Evolutionary conservation across 2,329 filamentous ascomycete genomes (phyloP), one percentile per base, ranked within the genome.

Genomic region (Beauveria brongniartii): DNA sequence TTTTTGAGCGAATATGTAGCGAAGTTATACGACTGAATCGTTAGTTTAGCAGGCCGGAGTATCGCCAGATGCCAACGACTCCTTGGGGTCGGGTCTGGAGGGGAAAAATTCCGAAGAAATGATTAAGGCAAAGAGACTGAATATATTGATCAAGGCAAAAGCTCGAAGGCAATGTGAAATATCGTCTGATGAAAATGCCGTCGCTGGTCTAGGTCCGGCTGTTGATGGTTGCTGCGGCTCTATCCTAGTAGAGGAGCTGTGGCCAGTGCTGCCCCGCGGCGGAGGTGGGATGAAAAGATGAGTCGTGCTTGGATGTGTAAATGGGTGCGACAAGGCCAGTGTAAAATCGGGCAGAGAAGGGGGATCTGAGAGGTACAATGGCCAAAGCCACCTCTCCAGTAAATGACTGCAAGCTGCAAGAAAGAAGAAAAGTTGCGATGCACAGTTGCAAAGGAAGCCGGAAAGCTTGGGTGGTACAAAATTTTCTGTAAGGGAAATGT

Each of bases 401-500:
- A 26, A 57, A 22, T 4, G 14, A 18, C 18, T 40, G 30, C 28
- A 10, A 44, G 6, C 18, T 40, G 30, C 28, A 10, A 44, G 6
- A 41, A 26, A 34, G 28, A 34, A 51, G n/a, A 28, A 24, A 16
- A 37, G 26, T 16, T 37, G 7, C 26, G 44, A 37, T 37, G 9
- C 14, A 34, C n/a, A 34, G 55, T 48, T 48, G 55, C 3, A 51
- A 43, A 20, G 46, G 51, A 41, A 37, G 20, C 7, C 0, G 18
- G n/a, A 24, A 22, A 28, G 2, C 20, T 37, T 34, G 50, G 48
- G 56, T 40, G 47, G 48, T 28, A 59, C 48, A 48, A 59, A 52
- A 34, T 59, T 59, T 58, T 53, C 20, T 52, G n/a, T 20, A 24
- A 46, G 18, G 26, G 46, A 53, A 59, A 44, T 51, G 56, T 52